Percentiles rank a stretch among this genome's conserved stretches.
Evolutionary conservation across 371 early-diverging fungal genomes (phyloP).

Genomic region (Rhizopus sp.): DNA sequence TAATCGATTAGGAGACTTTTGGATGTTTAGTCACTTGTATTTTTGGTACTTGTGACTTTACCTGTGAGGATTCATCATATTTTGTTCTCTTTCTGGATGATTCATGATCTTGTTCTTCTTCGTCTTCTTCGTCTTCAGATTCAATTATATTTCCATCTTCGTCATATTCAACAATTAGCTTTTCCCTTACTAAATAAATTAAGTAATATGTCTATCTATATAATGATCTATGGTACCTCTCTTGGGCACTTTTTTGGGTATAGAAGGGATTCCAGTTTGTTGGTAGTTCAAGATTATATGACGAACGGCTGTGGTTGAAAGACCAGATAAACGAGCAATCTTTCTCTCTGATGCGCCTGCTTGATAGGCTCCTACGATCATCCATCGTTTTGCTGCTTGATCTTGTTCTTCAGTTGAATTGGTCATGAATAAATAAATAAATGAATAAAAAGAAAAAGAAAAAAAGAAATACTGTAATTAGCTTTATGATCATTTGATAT

Average conservation of each 20-base stretch:
- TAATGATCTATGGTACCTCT: constrained; percentile 24
- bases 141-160: constrained; percentile 44
- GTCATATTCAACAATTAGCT: constrained; percentile 50
- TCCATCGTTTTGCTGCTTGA: constrained; percentile 50
- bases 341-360: constrained; percentile 50
- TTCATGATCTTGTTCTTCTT: neutral
- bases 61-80: neutral
- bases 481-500: neutral
- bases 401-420: constrained; percentile 1
- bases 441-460: neutral
- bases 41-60: neutral
- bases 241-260: constrained; percentile 38
- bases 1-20: constrained; percentile 4
- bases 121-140: constrained; percentile 33
- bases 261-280: constrained; percentile 40
- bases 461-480: neutral
- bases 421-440: neutral
- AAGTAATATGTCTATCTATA: neutral
- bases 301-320: constrained; percentile 48
- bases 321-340: constrained; percentile 45
- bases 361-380: constrained; percentile 49
- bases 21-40: neutral
- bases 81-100: constrained; percentile 4
- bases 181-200: constrained; percentile 31
- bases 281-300: constrained; percentile 45